A percentile compares a stretch with the other conserved stretches of the same genome.
phyloP scores from a whole-genome alignment of 192 early-diverging fungal species.

The Coemansia sp. region DNA sequence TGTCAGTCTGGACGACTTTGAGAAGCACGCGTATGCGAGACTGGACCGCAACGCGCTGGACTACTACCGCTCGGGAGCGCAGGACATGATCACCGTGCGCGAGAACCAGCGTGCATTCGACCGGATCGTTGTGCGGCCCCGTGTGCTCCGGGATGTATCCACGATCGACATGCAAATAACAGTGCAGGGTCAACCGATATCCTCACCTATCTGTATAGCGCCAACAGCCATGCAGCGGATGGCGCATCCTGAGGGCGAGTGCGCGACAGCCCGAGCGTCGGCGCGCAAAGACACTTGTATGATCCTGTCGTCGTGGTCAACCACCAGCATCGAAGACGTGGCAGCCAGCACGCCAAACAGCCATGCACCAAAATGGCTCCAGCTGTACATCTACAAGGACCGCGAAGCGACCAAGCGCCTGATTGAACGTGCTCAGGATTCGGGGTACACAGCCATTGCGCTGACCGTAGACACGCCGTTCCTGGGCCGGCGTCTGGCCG shows the following conservation, averaged over 20 bases:
- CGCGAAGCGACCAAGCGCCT: conserved; percentile 59
- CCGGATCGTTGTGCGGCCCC: conserved; percentile 53
- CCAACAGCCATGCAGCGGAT: conserved; percentile 77
- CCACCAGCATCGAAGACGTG: conserved; percentile 64
- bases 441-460: conserved; percentile 66
- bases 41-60: conserved; percentile 48
- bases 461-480: conserved; percentile 60
- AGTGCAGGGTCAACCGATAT: conserved; percentile 54
- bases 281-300: conserved; percentile 38
- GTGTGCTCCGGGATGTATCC: conserved; percentile 71
- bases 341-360: conserved; percentile 17
- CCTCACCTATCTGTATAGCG: conserved; percentile 73
- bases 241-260: conserved; percentile 66
- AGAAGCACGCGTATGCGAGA: conserved; percentile 24
- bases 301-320: conserved; percentile 63
- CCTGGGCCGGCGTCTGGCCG: conserved; percentile 57
- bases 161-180: conserved; percentile 57
- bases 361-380: conserved; percentile 57
- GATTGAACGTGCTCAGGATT: conserved; percentile 66
- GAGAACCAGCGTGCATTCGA: conserved; percentile 53
- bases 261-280: conserved; percentile 58
- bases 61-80: conserved; percentile 55
- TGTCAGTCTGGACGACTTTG: conserved; percentile 51
- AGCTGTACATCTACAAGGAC: conserved; percentile 81
- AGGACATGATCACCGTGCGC: conserved; percentile 51